These are phyloP conservation scores for Marasmius sp. DNA, from an alignment of 1,284 basidiomycete species.

Conservation along the genomic window DNA sequence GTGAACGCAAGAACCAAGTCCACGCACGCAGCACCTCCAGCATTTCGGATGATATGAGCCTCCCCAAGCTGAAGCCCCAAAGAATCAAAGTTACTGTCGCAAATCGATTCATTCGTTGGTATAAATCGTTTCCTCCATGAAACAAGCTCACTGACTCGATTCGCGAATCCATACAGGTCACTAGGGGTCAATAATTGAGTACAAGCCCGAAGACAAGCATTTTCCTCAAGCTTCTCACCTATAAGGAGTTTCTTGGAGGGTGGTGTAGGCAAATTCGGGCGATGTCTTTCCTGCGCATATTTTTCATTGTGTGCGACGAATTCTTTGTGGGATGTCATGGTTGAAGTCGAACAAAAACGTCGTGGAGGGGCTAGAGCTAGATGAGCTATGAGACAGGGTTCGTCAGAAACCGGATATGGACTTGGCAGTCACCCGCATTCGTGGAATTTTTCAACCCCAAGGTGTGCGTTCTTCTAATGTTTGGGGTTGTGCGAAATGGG, in stretches of 20 bases:
- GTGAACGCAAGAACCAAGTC: background rate
- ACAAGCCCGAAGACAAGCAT: background rate
- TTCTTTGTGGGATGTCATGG: background rate
- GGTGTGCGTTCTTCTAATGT: too few species aligned
- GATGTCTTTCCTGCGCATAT: constrained; percentile 1
- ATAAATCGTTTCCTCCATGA: background rate
- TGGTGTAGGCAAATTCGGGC: background rate
- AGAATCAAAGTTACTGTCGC: background rate
- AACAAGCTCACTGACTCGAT: constrained; percentile 1
- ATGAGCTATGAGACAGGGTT: too few species aligned
- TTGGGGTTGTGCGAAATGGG: too few species aligned
- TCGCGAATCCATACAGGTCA: constrained; percentile 7
- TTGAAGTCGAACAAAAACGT: background rate
- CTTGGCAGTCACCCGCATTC: too few species aligned
- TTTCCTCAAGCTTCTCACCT: background rate
- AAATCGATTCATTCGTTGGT: background rate
- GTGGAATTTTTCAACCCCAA: too few species aligned
- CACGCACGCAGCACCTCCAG: background rate
- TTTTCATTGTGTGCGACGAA: background rate
- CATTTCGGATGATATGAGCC: background rate
- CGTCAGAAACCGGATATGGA: too few species aligned
- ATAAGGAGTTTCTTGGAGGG: background rate
- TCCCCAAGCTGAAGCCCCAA: background rate
- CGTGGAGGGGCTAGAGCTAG: too few species aligned
- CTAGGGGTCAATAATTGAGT: background rate